Percentiles rank a stretch among this genome's conserved stretches.
Evolutionary conservation across 148 eudicot species (phyloP).

Genomic region (Amaranthus palmeri): DNA sequence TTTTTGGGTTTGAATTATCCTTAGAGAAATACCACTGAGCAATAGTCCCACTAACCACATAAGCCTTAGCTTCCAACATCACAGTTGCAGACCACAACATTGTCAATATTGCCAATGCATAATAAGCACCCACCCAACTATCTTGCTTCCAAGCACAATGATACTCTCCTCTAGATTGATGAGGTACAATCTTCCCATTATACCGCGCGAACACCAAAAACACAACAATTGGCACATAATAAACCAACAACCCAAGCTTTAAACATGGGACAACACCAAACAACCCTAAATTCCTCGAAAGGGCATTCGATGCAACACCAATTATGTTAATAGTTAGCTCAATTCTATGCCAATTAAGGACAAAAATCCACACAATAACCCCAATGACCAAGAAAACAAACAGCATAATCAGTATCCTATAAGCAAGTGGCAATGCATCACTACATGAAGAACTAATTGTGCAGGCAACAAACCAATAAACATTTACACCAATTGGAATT

Average conservation of each 20-base stretch:
- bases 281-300: constrained; percentile 68
- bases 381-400: constrained; percentile 72
- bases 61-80: constrained; percentile 72
- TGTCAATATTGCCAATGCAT: constrained; percentile 71
- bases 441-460: constrained; percentile 60
- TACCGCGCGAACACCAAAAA: constrained; percentile 69
- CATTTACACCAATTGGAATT: constrained; percentile 57
- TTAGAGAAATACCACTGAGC: constrained; percentile 97
- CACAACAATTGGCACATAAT: constrained; percentile 77
- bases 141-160: constrained; percentile 82
- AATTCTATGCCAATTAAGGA: constrained; percentile 77
- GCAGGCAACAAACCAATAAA: constrained; percentile 94
- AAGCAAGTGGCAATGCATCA: constrained; percentile 57
- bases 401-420: constrained; percentile 58
- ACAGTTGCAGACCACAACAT: constrained; percentile 85
- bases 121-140: constrained; percentile 88
- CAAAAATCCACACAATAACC: constrained; percentile 84
- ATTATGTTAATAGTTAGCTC: constrained; percentile 76
- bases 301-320: constrained; percentile 66
- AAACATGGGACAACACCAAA: constrained; percentile 73
- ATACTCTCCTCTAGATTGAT: constrained; percentile 47
- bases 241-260: constrained; percentile 56
- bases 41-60: constrained; percentile 85
- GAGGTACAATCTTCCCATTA: constrained; percentile 73
- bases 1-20: constrained; percentile 50